phyloP scores from a whole-genome alignment of 805 yeast species.

The Lipomyces oligophaga region DNA sequence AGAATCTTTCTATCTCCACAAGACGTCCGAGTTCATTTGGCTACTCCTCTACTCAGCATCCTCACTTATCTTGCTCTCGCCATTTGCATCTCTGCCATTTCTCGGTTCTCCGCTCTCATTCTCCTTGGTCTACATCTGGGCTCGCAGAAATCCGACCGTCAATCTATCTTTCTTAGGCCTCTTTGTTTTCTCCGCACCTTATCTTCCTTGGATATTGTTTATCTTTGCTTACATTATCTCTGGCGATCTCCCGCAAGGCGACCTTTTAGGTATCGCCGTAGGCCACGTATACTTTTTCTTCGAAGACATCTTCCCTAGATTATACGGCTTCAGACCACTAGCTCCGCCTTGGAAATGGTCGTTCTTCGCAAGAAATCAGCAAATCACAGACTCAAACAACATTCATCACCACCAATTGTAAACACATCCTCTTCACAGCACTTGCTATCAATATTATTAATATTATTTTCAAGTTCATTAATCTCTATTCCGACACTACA shows the following conservation, averaged over 20 bases:
- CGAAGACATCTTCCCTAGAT: constrained; percentile 44
- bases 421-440: no score
- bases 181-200: constrained; percentile 42
- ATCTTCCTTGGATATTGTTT: constrained; percentile 44
- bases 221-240: constrained; percentile 31
- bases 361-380: no score
- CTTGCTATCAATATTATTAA: not conserved
- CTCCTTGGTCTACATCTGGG: constrained; percentile 46
- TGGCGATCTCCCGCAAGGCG: constrained; percentile 29
- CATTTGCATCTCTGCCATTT: constrained; percentile 37
- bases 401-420: no score
- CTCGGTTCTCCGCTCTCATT: constrained; percentile 42
- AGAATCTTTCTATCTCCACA: constrained; percentile 34
- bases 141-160: constrained; percentile 45
- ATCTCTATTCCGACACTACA: not conserved
- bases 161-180: constrained; percentile 44
- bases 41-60: constrained; percentile 36
- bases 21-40: constrained; percentile 43
- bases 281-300: constrained; percentile 45
- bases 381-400: no score
- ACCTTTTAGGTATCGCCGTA: constrained; percentile 41
- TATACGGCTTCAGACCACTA: constrained; percentile 38
- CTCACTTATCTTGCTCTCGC: constrained; percentile 36
- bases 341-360: constrained; percentile 45
- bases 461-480: not conserved